phyloP scores from a whole-genome alignment of 208 protist genomes.

The Trypanosoma lewisi region DNA sequence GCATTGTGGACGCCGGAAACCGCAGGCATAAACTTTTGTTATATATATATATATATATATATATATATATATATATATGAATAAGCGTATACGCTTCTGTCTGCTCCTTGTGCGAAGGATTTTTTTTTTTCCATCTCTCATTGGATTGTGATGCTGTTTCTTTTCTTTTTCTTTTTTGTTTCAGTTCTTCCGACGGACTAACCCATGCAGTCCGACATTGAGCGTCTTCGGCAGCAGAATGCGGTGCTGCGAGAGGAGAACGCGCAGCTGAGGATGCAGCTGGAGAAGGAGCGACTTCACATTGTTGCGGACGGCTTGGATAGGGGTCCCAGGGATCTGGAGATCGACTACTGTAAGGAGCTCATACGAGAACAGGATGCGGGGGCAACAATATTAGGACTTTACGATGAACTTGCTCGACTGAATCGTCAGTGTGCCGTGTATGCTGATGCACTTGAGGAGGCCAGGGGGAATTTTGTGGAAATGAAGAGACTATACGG shows the following conservation, averaged over 20 bases:
- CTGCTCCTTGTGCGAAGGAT: neutral
- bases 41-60: neutral
- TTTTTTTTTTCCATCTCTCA: neutral
- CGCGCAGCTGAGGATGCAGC: slow-evolving; percentile 33
- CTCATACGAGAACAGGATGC: slow-evolving; percentile 37
- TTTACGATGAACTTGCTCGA: slow-evolving; percentile 62
- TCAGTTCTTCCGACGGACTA: neutral
- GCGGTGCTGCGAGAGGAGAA: slow-evolving; percentile 38
- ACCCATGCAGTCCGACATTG: slow-evolving; percentile 18
- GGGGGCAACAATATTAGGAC: slow-evolving; percentile 36
- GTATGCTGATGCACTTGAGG: slow-evolving; percentile 72
- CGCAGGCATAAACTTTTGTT: neutral
- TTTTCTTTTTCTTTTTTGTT: slow-evolving; percentile 16
- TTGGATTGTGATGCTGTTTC: neutral
- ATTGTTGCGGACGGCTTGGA: slow-evolving; percentile 29
- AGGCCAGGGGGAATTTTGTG: slow-evolving; percentile 62
- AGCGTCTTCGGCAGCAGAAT: slow-evolving; percentile 34
- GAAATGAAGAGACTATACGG: slow-evolving; percentile 72
- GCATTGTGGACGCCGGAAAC: neutral
- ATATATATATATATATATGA: neutral
- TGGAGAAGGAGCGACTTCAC: slow-evolving; percentile 28
- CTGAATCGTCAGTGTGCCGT: slow-evolving; percentile 52
- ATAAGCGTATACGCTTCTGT: neutral
- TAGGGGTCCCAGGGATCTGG: slow-evolving; percentile 25
- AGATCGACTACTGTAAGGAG: slow-evolving; percentile 20